Base-by-base conservation (phyloP, 768 basidiomycete species). In the Mycena pura region DNA sequence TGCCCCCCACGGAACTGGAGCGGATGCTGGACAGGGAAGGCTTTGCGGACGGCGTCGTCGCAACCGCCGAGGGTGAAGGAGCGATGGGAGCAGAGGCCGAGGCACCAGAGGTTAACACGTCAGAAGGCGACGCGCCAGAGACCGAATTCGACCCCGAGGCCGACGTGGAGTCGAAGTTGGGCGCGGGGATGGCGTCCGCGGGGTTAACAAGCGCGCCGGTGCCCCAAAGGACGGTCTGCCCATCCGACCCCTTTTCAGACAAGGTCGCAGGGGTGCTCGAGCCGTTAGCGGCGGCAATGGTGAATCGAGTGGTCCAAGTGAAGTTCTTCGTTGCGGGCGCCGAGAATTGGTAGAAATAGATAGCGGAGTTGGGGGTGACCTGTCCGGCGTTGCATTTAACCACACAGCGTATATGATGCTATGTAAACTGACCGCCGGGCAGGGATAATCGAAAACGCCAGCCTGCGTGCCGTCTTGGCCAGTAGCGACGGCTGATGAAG, bases 261-360 rank as follows among this genome's bases (percentile, higher is more conserved):
- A 90, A 79, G 17, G 82, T 55, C 0, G 91, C 80, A 5, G 85
- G 67, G 3, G 79, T 79, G 50, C 80, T 76, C 8, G 73, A 63
- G 13, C 84, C 86, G 24, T 72, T 65, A 4, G 80, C 43, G 31
- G 80, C 82, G 3, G 88, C 85, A 68, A 94, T 91, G 32, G 88
- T 77, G 80, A 92, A 93, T 22, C 92, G 89, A 15, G 84, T 86
- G 2, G 91, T 90, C 92, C 92, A 94, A 32, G 76, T 72, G 69
- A 77, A 79, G 47, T 68, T 69, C 34, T 74, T 1, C 0, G 84
- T 69, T 6, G 62, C 68, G 0, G 82, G 75, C 1, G 84, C 73
- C 15, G 83, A 78, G 79, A 90, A 93, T 68, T 92, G 90, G 73
- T 91, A 91, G 78, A 93, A 93, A 78, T 92, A 93, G 64, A 93